Conservation (phyloP, 1,284 basidiomycete species). For the Pseudozyma thailandica region DNA sequence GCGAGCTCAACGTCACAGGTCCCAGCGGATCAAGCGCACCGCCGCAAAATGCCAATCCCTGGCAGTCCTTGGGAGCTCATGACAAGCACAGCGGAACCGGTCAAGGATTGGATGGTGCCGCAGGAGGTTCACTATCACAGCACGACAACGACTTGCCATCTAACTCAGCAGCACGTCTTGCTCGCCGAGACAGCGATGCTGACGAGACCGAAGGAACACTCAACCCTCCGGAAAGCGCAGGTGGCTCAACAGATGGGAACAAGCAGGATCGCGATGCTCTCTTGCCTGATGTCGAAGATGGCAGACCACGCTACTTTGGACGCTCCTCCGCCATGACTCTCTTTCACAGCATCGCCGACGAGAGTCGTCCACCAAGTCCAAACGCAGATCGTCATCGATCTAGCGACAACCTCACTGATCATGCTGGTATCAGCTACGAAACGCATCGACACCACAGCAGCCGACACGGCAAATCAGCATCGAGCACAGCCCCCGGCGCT, state of each 20-base stretch:
- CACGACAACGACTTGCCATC: slow-evolving; percentile 24
- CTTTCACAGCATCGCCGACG: slow-evolving; percentile 45
- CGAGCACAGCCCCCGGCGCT: background rate
- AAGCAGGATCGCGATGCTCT: slow-evolving; percentile 38
- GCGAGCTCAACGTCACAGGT: slow-evolving; percentile 52
- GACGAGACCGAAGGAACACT: slow-evolving; percentile 9
- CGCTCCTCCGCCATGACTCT: slow-evolving; percentile 50
- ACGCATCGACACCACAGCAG: slow-evolving; percentile 22
- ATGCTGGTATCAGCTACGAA: slow-evolving; percentile 49
- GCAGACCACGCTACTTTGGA: slow-evolving; percentile 58
- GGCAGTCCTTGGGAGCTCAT: slow-evolving; percentile 28
- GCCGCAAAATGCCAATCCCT: slow-evolving; percentile 46
- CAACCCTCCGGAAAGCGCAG: background rate
- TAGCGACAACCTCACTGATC: slow-evolving; percentile 12
- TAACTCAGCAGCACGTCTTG: slow-evolving; percentile 13
- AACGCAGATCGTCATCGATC: slow-evolving; percentile 15
- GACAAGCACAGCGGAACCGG: background rate
- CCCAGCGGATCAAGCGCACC: slow-evolving; percentile 38
- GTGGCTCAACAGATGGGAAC: slow-evolving; percentile 16
- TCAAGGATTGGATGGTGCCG: background rate
- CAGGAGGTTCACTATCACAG: slow-evolving; percentile 5
- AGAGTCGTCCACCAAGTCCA: slow-evolving; percentile 53
- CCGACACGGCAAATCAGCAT: slow-evolving; percentile 4
- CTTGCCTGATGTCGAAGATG: slow-evolving; percentile 60
- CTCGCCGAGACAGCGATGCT: slow-evolving; percentile 14